These are phyloP conservation scores for Knoxia roxburghii DNA, from an alignment of 257 asterid species.

Conservation along the genomic window DNA sequence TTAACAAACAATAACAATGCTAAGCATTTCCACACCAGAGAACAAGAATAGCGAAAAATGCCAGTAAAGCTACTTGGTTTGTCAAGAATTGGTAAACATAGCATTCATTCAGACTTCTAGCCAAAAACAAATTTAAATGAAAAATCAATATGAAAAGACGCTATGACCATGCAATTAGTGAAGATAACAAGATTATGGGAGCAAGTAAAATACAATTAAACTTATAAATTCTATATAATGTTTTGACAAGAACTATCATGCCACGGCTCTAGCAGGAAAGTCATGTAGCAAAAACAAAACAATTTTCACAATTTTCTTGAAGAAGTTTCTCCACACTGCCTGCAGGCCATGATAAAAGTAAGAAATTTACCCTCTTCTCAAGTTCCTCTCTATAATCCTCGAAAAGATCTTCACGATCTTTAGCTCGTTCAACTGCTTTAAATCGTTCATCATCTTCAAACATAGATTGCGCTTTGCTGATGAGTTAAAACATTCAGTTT, in stretches of 20 bases:
- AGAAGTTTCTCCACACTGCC: neutral
- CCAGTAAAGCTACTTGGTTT: neutral
- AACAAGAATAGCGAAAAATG: neutral
- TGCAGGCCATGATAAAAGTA: neutral
- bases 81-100: too few species aligned
- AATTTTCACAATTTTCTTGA: neutral
- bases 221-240: neutral
- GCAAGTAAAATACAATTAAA: neutral
- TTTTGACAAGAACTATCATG: neutral
- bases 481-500: slow-evolving; percentile 16
- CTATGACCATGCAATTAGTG: slow-evolving; percentile 2
- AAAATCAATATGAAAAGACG: too few species aligned
- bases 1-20: neutral
- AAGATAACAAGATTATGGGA: neutral
- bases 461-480: slow-evolving; percentile 68
- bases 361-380: slow-evolving; percentile 57
- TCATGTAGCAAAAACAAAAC: neutral
- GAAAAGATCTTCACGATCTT: slow-evolving; percentile 87
- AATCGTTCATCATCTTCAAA: slow-evolving; percentile 83
- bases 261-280: neutral
- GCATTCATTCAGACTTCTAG: neutral
- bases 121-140: neutral
- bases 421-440: slow-evolving; percentile 68
- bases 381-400: slow-evolving; percentile 67
- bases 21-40: neutral